These are phyloP conservation scores for Coemansia sp. DNA, from an alignment of 192 early-diverging fungal species.

Conservation along the genomic window DNA sequence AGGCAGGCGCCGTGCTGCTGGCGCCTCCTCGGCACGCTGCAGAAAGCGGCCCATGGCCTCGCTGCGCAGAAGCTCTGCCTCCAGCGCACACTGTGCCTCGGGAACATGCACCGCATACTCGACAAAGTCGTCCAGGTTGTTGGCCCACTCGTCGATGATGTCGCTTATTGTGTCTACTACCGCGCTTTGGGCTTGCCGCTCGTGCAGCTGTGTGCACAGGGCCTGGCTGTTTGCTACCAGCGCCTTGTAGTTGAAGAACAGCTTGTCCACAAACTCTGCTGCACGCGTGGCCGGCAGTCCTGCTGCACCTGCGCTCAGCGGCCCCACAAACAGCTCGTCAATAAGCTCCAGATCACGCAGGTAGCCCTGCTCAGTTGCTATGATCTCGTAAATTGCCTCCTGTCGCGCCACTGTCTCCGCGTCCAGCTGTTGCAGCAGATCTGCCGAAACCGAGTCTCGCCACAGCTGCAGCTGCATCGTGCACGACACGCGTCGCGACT, in stretches of 20 bases:
- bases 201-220: conserved; percentile 56
- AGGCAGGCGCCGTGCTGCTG: conserved; percentile 75
- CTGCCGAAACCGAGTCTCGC: conserved; percentile 42
- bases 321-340: conserved; percentile 66
- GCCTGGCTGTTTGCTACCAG: conserved; percentile 58
- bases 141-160: conserved; percentile 70
- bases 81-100: conserved; percentile 73
- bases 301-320: conserved; percentile 24
- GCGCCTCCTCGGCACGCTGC: conserved; percentile 67
- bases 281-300: conserved; percentile 36
- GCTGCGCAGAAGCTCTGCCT: conserved; percentile 69
- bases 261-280: conserved; percentile 63
- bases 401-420: conserved; percentile 55
- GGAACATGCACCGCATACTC: conserved; percentile 83
- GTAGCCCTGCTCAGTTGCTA: conserved; percentile 85
- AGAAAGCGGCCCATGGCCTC: conserved; percentile 70
- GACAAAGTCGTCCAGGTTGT: conserved; percentile 71
- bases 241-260: conserved; percentile 74
- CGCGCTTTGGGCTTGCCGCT: conserved; percentile 54
- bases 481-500: conserved; percentile 13
- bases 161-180: conserved; percentile 81
- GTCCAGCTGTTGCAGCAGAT: conserved; percentile 30
- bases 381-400: conserved; percentile 88
- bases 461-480: conserved; percentile 47
- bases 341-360: conserved; percentile 82